Percentiles rank a stretch among this genome's conserved stretches.
Conservation (phyloP, 2,329 filamentous ascomycete species). For the Aspergillus intermedius region DNA sequence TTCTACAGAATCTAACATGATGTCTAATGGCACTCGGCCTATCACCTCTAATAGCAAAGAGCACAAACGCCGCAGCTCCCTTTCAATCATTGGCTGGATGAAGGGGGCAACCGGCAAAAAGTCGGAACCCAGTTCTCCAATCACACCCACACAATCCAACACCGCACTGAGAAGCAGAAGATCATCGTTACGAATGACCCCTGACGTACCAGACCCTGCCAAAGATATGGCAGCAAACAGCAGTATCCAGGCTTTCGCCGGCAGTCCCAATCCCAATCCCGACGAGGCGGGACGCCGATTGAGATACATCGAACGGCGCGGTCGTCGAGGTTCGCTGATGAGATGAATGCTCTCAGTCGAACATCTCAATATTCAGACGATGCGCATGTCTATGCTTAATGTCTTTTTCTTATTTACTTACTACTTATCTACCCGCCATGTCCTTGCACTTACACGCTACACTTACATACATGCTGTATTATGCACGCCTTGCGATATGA, state of each 20-base stretch:
- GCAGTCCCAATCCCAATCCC: constrained; percentile 6
- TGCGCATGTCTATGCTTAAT: too few relatives aligned
- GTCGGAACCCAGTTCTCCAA: constrained; percentile 9
- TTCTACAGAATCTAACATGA: constrained; percentile 18
- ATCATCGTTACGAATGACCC: constrained; percentile 9
- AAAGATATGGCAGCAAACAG: constrained; percentile 8
- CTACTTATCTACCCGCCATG: too few relatives aligned
- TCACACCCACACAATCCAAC: constrained; percentile 1
- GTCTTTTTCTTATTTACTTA: too few relatives aligned
- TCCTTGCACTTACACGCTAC: background rate
- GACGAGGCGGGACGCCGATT: constrained; percentile 18
- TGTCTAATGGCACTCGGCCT: constrained; percentile 9
- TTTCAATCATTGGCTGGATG: constrained; percentile 36
- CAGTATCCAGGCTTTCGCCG: constrained; percentile 11
- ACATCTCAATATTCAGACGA: background rate
- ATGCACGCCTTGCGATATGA: background rate
- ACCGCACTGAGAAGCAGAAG: constrained; percentile 10
- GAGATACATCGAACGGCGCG: constrained; percentile 26
- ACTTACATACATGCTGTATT: background rate
- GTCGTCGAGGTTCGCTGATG: constrained; percentile 16
- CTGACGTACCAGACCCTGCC: constrained; percentile 9
- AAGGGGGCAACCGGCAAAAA: constrained; percentile 24
- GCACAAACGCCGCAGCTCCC: constrained; percentile 32
- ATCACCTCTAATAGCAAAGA: constrained; percentile 14
- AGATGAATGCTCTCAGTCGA: too few relatives aligned